Evolutionary conservation across 495 filamentous ascomycete species (phyloP).

Genomic region (Cercophora scortea): DNA sequence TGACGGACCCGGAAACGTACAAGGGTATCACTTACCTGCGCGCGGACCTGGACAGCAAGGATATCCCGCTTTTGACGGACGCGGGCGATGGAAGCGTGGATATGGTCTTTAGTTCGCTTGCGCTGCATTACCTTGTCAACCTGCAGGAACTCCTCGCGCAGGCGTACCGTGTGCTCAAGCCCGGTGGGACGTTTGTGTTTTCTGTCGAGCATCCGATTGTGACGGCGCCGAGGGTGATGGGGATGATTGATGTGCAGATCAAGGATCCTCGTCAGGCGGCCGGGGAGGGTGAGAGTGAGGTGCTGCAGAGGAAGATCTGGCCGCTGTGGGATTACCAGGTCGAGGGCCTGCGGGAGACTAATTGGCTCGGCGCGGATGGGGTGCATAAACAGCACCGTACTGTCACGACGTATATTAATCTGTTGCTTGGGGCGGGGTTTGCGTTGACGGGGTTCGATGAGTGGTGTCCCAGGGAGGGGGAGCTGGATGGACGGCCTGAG

Average conservation of each 20-base stretch:
- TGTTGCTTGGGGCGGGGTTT: constrained; percentile 24
- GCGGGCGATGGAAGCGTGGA: constrained; percentile 9
- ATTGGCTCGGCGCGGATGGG: constrained; percentile 26
- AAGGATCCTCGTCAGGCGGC: not conserved
- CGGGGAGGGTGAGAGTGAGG: not conserved
- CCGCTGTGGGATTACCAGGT: constrained; percentile 26
- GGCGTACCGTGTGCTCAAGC: constrained; percentile 17
- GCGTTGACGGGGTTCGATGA: constrained; percentile 26
- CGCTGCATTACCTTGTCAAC: constrained; percentile 28
- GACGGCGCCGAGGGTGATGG: constrained; percentile 23
- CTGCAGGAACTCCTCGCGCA: constrained; percentile 18
- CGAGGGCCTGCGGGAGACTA: constrained; percentile 23
- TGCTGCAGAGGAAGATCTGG: constrained; percentile 14
- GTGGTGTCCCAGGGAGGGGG: constrained; percentile 18
- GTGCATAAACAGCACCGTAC: constrained; percentile 32
- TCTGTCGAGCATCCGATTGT: constrained; percentile 32
- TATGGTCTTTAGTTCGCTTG: constrained; percentile 27
- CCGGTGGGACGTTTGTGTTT: constrained; percentile 26
- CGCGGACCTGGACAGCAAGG: constrained; percentile 19
- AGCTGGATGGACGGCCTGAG: constrained; percentile 13
- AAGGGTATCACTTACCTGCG: constrained; percentile 17
- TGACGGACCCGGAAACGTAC: constrained; percentile 14
- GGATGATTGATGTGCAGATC: not conserved
- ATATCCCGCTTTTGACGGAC: constrained; percentile 4
- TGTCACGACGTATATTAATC: constrained; percentile 23